phyloP scores from a whole-genome alignment of 78 protist species.

The Emiliania huxleyi region DNA sequence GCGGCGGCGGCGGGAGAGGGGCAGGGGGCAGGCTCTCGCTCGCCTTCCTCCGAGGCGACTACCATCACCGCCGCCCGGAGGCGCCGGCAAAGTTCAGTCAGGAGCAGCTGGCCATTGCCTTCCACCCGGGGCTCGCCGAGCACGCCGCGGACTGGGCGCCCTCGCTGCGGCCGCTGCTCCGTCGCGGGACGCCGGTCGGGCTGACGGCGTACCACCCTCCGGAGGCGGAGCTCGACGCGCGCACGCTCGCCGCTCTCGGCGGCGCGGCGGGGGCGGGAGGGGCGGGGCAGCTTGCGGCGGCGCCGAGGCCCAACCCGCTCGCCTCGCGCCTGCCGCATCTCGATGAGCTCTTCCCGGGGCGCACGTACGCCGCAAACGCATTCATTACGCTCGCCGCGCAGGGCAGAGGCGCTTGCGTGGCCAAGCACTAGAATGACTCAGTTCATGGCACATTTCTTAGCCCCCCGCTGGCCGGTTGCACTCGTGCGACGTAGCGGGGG shows the following conservation, averaged over 20 bases:
- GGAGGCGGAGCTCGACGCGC: background rate
- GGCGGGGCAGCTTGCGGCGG: too few species aligned
- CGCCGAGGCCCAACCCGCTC: background rate
- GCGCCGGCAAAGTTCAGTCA: too few species aligned
- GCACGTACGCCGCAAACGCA: background rate
- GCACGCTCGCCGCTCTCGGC: background rate
- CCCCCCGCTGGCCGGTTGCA: too few species aligned
- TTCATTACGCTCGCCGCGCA: background rate
- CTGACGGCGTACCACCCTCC: background rate
- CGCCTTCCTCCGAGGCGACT: too few species aligned
- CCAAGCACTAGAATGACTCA: too few species aligned
- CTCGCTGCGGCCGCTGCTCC: background rate
- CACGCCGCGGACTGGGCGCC: background rate
- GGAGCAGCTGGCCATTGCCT: background rate
- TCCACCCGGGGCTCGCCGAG: background rate
- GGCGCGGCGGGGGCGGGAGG: too few species aligned
- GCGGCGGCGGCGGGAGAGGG: too few species aligned
- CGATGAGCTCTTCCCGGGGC: slow-evolving; percentile 2
- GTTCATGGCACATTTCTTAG: too few species aligned
- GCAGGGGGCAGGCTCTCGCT: too few species aligned
- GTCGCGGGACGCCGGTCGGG: background rate
- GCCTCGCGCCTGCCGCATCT: background rate
- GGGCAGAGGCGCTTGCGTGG: too few species aligned
- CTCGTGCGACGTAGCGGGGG: too few species aligned
- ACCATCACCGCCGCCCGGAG: too few species aligned